phyloP scores from a whole-genome alignment of 2,329 filamentous ascomycete genomes.

The Ilyonectria sp. region DNA sequence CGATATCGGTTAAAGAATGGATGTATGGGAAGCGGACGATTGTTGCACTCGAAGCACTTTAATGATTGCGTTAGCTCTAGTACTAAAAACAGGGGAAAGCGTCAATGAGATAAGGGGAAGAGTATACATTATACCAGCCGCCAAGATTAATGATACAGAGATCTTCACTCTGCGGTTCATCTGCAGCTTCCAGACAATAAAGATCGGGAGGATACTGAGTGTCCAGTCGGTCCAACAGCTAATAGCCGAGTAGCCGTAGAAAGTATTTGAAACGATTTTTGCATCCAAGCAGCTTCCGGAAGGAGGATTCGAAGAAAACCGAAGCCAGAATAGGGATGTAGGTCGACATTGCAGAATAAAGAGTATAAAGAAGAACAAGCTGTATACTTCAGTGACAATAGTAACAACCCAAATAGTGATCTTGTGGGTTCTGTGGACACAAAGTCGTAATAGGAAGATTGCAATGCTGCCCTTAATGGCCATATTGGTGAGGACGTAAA shows the following conservation, averaged over 20 bases:
- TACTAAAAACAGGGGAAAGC: not conserved
- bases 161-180: slow-evolving; percentile 58
- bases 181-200: slow-evolving; percentile 58
- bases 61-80: not conserved
- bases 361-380: slow-evolving; percentile 56
- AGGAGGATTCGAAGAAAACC: slow-evolving; percentile 40
- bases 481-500: slow-evolving; percentile 55
- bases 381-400: slow-evolving; percentile 51
- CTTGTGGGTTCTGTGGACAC: slow-evolving; percentile 46
- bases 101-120: not conserved
- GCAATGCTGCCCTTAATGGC: slow-evolving; percentile 58
- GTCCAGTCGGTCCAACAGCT: slow-evolving; percentile 58
- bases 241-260: slow-evolving; percentile 57
- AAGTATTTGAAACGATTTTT: slow-evolving; percentile 47
- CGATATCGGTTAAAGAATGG: slow-evolving; percentile 51
- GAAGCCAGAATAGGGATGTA: slow-evolving; percentile 56
- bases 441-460: slow-evolving; percentile 57
- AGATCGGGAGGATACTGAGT: slow-evolving; percentile 56
- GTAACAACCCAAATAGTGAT: slow-evolving; percentile 51
- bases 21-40: slow-evolving; percentile 62
- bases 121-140: slow-evolving; percentile 56
- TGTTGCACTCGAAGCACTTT: slow-evolving; percentile 58
- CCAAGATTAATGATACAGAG: slow-evolving; percentile 52
- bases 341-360: slow-evolving; percentile 59
- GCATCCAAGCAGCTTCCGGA: slow-evolving; percentile 53